Base-by-base conservation (phyloP, 805 yeast species). In the Metschnikowia henanensis region DNA sequence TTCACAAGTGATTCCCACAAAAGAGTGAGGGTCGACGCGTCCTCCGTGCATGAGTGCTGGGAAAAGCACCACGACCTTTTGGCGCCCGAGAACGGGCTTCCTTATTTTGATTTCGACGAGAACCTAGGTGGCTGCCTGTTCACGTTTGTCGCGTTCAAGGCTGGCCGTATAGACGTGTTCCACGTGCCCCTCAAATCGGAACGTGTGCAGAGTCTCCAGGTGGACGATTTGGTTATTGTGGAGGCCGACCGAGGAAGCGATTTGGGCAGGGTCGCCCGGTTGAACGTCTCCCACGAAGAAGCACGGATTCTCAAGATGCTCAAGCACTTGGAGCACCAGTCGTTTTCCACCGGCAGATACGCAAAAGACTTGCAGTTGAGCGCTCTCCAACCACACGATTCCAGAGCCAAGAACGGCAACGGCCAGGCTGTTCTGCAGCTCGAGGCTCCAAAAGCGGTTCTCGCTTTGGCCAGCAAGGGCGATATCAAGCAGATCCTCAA, bases 211-310 rank as follows among this genome's bases (percentile, higher is more conserved):
- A 55, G 51, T 25, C 61, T 81, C 33, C 65, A 68, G 38, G 62
- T 70, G 5, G 86, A 86, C 18, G 90, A 84, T 57, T 71, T 84
- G 56, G 92, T 87, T 13, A 79, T 86, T 56, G 95, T 86, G 15
- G 92, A 87, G 57, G 95, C 94, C 1, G 95, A 87, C 57, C 70
- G 95, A 26, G 95, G 95, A 29, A 66, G 80, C 29, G 95, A 87
- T 62, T 71, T 87, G 47, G 95, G 95, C 29, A 76, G 76, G 56
- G 76, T 87, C 35, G 76, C 77, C 29, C 73, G 75, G 46, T 65
- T 81, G 54, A 74, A 79, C 53, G 75, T 87, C 21, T 66, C 82
- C 4, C 64, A 76, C 29, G 86, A 81, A 52, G 86, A 82, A 55
- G 91, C 92, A 0, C 72, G 88, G 35, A 64, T 80, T 47, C 65